Evolutionary conservation across 2,329 filamentous ascomycete genomes (phyloP).

Genomic region (Colletotrichum viniferum): DNA sequence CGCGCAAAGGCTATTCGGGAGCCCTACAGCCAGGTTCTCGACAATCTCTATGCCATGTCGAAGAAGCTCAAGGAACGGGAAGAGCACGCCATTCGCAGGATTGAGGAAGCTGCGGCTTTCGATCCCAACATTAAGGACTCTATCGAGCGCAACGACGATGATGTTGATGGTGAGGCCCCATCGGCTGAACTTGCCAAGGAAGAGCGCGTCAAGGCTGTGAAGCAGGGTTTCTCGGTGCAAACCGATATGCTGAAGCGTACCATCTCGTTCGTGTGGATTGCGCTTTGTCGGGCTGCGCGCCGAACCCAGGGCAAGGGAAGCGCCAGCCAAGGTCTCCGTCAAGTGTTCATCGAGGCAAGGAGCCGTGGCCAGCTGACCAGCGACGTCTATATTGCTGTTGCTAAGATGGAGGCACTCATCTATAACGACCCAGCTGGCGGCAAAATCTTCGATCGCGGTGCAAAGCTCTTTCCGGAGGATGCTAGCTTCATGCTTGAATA

Average conservation of each 20-base stretch:
- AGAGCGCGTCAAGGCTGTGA: conserved; percentile 64
- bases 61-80: conserved; percentile 73
- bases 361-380: conserved; percentile 87
- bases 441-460: conserved; percentile 94
- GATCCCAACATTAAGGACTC: conserved; percentile 40
- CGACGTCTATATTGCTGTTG: conserved; percentile 93
- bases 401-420: conserved; percentile 91
- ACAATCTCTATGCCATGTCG: conserved; percentile 86
- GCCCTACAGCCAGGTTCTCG: conserved; percentile 82
- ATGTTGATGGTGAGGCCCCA: conserved; percentile 31
- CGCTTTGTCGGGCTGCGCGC: conserved; percentile 90
- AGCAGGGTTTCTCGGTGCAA: conserved; percentile 73
- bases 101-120: conserved; percentile 56
- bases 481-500: conserved; percentile 95
- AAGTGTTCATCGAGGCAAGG: conserved; percentile 88
- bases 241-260: conserved; percentile 79
- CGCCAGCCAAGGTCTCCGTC: conserved; percentile 72
- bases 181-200: conserved; percentile 54
- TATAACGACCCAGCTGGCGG: conserved; percentile 93
- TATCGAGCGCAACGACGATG: conserved; percentile 53
- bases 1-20: conserved; percentile 81
- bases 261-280: conserved; percentile 94
- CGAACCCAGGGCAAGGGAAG: conserved; percentile 86
- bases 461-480: conserved; percentile 92
- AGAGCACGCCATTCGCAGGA: conserved; percentile 58